These are phyloP conservation scores for Trypanosoma cruzi DNA, from an alignment of 208 protist species.

Conservation along the genomic window DNA sequence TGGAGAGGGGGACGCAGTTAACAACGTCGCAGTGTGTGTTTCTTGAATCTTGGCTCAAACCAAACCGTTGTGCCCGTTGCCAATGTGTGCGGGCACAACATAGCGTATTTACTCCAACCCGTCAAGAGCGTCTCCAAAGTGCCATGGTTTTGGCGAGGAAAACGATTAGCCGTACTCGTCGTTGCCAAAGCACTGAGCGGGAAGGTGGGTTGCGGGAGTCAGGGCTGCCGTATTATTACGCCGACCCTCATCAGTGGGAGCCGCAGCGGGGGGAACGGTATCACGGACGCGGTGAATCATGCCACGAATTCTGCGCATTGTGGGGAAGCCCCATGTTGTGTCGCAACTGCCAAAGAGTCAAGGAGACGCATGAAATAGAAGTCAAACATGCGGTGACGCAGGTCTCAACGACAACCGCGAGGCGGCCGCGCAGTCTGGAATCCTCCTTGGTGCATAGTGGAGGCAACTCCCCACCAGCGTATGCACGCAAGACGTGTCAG, in stretches of 20 bases:
- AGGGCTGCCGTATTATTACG: constrained; percentile 16
- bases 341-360: constrained; percentile 2
- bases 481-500: constrained; percentile 3
- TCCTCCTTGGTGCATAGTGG: neutral
- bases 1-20: neutral
- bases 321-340: constrained; percentile 26
- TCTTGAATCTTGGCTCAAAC: constrained; percentile 20
- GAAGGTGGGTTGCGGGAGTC: neutral
- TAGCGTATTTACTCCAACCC: constrained; percentile 7
- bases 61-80: constrained; percentile 6
- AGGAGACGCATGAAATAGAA: neutral
- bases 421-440: neutral
- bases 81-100: constrained; percentile 8
- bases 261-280: constrained; percentile 6
- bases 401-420: neutral
- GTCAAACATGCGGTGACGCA: neutral
- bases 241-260: constrained; percentile 23
- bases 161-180: neutral
- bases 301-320: constrained; percentile 4
- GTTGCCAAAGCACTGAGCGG: neutral
- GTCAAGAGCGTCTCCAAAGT: neutral
- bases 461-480: neutral
- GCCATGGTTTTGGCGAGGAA: neutral
- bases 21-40: constrained; percentile 11
- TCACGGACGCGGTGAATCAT: constrained; percentile 1